Evolutionary conservation across 495 filamentous ascomycete species (phyloP), one percentile per base, ranked within the genome.

Genomic region (Lepraria neglecta): DNA sequence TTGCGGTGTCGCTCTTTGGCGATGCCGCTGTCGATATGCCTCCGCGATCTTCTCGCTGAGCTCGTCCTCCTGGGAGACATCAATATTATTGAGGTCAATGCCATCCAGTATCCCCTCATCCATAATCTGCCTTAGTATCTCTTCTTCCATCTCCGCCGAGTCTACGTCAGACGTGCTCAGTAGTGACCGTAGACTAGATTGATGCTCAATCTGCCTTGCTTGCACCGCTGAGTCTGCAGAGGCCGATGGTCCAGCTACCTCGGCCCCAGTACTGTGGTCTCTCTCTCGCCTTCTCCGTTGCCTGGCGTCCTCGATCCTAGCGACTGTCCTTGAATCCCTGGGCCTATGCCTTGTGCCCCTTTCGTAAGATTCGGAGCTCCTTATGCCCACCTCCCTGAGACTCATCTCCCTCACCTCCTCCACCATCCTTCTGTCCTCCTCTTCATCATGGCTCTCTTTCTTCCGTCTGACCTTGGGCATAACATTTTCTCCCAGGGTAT

Each of bases 1-100:
- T 38, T 27, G 58, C 14, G 55, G 28, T 38, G 52, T 57, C 12
- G 64, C 62, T 48, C 65, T 57, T 19, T 71, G 67, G 62, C 73
- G 77, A 67, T 90, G 89, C 38, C 89, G 77, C 57, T 87, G 78
- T 55, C 87, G 77, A 69, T 92, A 95, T 15, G 90, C 90, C 66
- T 92, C 87, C 15, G 90, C 91, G 67, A 96, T 95, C 63, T 86
- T 83, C 68, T 91, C 86, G 68, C 87, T 95, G 7, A 96, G 81
- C 70, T 94, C 88, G 64, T 95, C 89, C 66, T 96, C 90, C 62
- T 85, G 87, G 51, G 74, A 74, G 4, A 87, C 77, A 64, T 88
- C 87, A 30, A 96, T 80, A 64, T 89, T 88, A 67, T 90, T 83
- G 56, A 95, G 74, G 67, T 96, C 89, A 55, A 96, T 82, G 35